Percentiles rank a stretch among this genome's conserved stretches.
Evolutionary conservation across 2,329 filamentous ascomycete genomes (phyloP).

Genomic region (Ceratocystis alfenasii): DNA sequence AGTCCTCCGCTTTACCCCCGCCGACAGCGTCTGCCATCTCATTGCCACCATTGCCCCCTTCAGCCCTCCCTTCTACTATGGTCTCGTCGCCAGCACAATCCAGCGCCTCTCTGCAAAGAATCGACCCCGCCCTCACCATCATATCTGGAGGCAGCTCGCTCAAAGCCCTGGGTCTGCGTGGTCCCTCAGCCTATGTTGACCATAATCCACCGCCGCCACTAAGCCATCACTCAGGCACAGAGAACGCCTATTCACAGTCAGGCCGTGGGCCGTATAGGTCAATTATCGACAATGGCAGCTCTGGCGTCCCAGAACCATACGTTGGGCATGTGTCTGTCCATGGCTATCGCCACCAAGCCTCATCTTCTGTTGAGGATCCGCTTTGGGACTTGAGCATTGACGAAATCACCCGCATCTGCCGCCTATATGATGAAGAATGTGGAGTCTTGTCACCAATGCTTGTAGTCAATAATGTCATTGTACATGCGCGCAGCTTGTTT

Average conservation of each 20-base stretch:
- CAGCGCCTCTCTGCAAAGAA: slow-evolving; percentile 21
- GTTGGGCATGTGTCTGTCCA: not conserved
- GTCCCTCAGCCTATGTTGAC: slow-evolving; percentile 15
- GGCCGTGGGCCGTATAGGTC: slow-evolving; percentile 19
- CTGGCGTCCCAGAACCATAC: slow-evolving; percentile 13
- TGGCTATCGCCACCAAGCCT: slow-evolving; percentile 12
- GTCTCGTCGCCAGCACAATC: slow-evolving; percentile 18
- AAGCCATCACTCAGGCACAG: slow-evolving; percentile 20
- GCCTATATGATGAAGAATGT: slow-evolving; percentile 78
- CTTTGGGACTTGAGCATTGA: slow-evolving; percentile 67
- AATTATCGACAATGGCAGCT: slow-evolving; percentile 18
- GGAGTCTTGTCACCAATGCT: slow-evolving; percentile 86
- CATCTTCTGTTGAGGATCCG: slow-evolving; percentile 45
- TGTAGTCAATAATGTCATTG: slow-evolving; percentile 57
- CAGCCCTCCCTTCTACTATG: slow-evolving; percentile 12
- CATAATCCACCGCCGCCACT: slow-evolving; percentile 15
- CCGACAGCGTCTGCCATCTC: slow-evolving; percentile 8
- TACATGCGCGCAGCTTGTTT: slow-evolving; percentile 57
- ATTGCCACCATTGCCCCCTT: slow-evolving; percentile 13
- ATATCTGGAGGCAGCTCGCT: slow-evolving; percentile 19
- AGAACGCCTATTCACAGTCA: slow-evolving; percentile 19
- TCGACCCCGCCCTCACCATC: slow-evolving; percentile 19
- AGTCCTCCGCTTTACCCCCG: slow-evolving; percentile 12
- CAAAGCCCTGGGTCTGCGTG: slow-evolving; percentile 15
- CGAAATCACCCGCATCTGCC: slow-evolving; percentile 67